A percentile compares a stretch with the other conserved stretches of the same genome.
These are phyloP conservation scores for Pinus albicaulis DNA, from an alignment of 75 land plant species.

Conservation along the genomic window DNA sequence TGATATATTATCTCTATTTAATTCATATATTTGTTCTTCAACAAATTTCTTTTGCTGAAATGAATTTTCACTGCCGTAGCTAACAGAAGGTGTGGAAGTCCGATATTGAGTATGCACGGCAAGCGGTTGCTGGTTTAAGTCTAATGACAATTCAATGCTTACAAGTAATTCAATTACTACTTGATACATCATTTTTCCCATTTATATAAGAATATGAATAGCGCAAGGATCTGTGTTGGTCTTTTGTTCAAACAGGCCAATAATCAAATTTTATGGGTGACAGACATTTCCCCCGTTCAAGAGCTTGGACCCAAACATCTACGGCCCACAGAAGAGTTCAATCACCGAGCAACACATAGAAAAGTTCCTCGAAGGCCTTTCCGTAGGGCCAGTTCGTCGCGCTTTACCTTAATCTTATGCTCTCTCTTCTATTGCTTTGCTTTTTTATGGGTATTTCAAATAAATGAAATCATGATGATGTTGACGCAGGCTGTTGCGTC, in stretches of 20 bases:
- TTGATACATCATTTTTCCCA: too few relatives aligned
- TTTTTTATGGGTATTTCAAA: too few relatives aligned
- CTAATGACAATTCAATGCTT: not conserved
- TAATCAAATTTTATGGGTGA: not conserved
- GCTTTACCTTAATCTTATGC: too few relatives aligned
- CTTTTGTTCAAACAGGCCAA: too few relatives aligned
- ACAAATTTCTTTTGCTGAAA: not conserved
- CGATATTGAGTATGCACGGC: constrained; percentile 51
- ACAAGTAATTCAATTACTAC: too few relatives aligned
- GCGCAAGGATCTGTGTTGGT: too few relatives aligned
- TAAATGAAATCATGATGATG: too few relatives aligned
- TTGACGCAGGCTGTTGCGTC: constrained; percentile 13
- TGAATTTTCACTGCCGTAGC: not conserved
- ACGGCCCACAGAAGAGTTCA: constrained; percentile 64
- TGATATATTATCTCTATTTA: not conserved
- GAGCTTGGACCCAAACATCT: constrained; percentile 55
- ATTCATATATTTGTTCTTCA: not conserved
- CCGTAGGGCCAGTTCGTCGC: constrained; percentile 47
- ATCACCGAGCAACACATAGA: constrained; percentile 61
- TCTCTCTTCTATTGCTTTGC: too few relatives aligned
- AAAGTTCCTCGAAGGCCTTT: constrained; percentile 56
- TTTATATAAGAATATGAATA: too few relatives aligned
- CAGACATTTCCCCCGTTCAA: constrained; percentile 76
- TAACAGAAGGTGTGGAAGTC: constrained; percentile 1
- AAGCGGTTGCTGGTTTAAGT: constrained; percentile 53